Percentiles rank a stretch among this genome's conserved stretches.
These are phyloP conservation scores for Mortierella sp. DNA, from an alignment of 371 early-diverging fungal species.

Conservation along the genomic window DNA sequence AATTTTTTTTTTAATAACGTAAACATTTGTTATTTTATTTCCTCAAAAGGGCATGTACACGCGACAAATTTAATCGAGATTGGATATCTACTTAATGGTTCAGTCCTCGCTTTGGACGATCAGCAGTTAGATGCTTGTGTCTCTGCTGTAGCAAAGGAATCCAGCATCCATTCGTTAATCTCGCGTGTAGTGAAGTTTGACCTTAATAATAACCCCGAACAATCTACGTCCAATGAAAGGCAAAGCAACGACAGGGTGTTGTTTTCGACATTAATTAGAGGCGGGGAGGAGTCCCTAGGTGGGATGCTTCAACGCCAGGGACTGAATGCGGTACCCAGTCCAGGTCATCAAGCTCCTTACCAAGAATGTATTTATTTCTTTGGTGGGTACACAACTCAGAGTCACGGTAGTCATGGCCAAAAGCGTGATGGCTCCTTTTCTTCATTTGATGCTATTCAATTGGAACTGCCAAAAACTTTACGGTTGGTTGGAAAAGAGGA, in stretches of 20 bases:
- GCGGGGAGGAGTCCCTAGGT: slow-evolving; percentile 33
- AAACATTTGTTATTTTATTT: not conserved
- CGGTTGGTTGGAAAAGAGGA: slow-evolving; percentile 28
- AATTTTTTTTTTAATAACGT: not conserved
- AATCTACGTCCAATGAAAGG: not conserved
- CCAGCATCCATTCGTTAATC: slow-evolving; percentile 36
- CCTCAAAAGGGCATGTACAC: slow-evolving; percentile 38
- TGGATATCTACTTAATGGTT: slow-evolving; percentile 34
- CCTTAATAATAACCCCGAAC: not conserved
- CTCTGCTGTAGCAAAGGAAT: not conserved
- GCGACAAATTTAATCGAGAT: slow-evolving; percentile 48
- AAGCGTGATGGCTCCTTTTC: not conserved
- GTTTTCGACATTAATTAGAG: slow-evolving; percentile 30
- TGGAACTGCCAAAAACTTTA: slow-evolving; percentile 40
- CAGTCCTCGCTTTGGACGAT: slow-evolving; percentile 18
- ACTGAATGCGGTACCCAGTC: slow-evolving; percentile 34
- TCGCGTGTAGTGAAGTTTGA: not conserved
- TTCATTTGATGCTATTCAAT: slow-evolving; percentile 43
- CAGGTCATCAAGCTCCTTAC: slow-evolving; percentile 17
- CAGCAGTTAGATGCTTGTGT: slow-evolving; percentile 9
- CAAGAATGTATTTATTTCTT: slow-evolving; percentile 28
- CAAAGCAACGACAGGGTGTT: not conserved
- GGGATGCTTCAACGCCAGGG: slow-evolving; percentile 42
- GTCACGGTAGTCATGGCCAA: slow-evolving; percentile 25
- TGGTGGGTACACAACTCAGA: slow-evolving; percentile 40